phyloP scores from a whole-genome alignment of 1,139 yeast genomes.

The Yamadazyma conglobata region DNA sequence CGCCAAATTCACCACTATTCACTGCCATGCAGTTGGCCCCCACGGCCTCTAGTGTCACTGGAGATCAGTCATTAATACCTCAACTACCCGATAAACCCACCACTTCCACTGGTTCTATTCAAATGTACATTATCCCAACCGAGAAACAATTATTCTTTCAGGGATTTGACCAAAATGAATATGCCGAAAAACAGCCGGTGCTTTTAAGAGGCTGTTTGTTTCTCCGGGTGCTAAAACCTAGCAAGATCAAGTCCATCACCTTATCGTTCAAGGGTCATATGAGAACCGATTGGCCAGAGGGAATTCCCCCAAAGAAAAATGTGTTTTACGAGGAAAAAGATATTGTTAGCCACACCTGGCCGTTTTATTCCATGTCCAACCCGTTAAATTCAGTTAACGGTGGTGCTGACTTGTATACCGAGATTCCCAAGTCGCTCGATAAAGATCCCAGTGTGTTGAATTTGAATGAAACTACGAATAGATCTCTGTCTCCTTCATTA shows the following conservation, averaged over 20 bases:
- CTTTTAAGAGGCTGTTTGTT: slow-evolving; percentile 79
- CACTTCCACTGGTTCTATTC: slow-evolving; percentile 46
- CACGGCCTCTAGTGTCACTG: slow-evolving; percentile 11
- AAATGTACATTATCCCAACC: slow-evolving; percentile 59
- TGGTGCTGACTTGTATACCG: slow-evolving; percentile 53
- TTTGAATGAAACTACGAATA: slow-evolving; percentile 21
- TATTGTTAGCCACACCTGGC: slow-evolving; percentile 84
- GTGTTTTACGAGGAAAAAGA: slow-evolving; percentile 64
- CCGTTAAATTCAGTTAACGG: slow-evolving; percentile 36
- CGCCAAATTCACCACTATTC: slow-evolving; percentile 29
- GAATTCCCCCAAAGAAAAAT: slow-evolving; percentile 84
- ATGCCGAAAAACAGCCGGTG: slow-evolving; percentile 70
- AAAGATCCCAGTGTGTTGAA: slow-evolving; percentile 33
- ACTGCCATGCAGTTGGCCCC: slow-evolving; percentile 30
- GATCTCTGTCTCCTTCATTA: slow-evolving; percentile 21
- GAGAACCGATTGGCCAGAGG: slow-evolving; percentile 98
- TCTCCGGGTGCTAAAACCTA: slow-evolving; percentile 67
- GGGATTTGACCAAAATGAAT: slow-evolving; percentile 72
- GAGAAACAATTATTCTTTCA: slow-evolving; percentile 79
- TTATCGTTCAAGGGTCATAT: slow-evolving; percentile 69
- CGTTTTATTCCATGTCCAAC: slow-evolving; percentile 60
- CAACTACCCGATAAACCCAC: slow-evolving; percentile 49
- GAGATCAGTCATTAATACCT: slow-evolving; percentile 25
- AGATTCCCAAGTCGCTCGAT: slow-evolving; percentile 23
- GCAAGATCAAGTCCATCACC: slow-evolving; percentile 67